Evolutionary conservation across 768 basidiomycete species (phyloP).

Genomic region (Panaeolus papilionaceus): DNA sequence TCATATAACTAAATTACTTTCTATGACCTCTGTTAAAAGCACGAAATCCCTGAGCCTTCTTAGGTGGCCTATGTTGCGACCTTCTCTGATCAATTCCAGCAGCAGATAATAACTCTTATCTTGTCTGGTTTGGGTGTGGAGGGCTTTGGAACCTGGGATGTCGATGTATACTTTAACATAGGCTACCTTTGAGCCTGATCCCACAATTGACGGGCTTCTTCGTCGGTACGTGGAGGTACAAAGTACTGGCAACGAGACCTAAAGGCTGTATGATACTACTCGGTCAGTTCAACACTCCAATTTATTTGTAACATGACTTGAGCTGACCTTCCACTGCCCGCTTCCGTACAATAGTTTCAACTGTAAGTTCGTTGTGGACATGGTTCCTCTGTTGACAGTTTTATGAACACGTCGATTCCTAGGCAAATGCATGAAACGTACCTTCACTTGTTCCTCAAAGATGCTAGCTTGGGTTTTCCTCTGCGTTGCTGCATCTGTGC

Average conservation of each 20-base stretch:
- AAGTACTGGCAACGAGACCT: conserved; percentile 82
- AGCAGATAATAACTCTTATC: too few species aligned
- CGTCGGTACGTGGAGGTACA: conserved; percentile 64
- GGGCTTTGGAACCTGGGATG: not conserved
- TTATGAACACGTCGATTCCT: not conserved
- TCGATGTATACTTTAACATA: not conserved
- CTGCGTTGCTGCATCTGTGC: conserved; percentile 50
- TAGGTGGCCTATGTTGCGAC: too few species aligned
- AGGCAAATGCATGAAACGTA: conserved; percentile 29
- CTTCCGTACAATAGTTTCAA: conserved; percentile 74
- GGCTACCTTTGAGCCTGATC: conserved; percentile 32
- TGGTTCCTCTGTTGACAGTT: conserved; percentile 60
- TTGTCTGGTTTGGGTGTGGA: not conserved
- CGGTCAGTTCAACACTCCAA: not conserved
- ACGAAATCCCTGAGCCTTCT: too few species aligned
- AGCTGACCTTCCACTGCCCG: conserved; percentile 73
- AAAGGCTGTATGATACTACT: conserved; percentile 58
- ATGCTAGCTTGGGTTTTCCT: conserved; percentile 61
- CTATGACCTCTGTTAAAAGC: too few species aligned
- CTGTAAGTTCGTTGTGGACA: conserved; percentile 73
- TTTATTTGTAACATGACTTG: not conserved
- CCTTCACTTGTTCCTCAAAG: conserved; percentile 77
- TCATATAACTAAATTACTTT: too few species aligned
- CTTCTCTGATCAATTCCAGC: too few species aligned
- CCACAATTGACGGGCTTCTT: conserved; percentile 51